phyloP scores from a whole-genome alignment of 2,329 filamentous ascomycete species.

The Fusarium tupiense region DNA sequence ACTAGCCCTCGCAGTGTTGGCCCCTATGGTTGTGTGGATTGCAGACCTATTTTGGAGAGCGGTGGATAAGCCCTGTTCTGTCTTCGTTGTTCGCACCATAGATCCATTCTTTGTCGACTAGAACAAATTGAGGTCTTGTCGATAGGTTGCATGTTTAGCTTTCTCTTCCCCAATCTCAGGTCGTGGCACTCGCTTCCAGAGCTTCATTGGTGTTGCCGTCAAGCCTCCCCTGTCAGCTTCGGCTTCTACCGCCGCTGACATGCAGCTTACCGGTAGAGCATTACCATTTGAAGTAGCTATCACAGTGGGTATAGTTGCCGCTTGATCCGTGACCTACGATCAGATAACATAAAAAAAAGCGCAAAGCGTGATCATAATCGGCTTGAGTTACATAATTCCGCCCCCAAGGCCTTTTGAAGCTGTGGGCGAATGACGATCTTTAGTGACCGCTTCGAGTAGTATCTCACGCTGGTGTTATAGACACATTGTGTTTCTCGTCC shows the following conservation, averaged over 20 bases:
- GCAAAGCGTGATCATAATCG: background rate
- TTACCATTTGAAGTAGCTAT: background rate
- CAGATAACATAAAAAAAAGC: background rate
- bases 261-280: background rate
- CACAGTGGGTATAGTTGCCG: background rate
- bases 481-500: rapidly evolving
- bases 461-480: background rate
- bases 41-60: background rate
- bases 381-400: background rate
- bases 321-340: background rate
- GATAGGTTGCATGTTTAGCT: rapidly evolving
- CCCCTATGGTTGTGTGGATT: background rate
- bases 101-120: background rate
- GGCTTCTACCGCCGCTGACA: background rate
- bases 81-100: background rate
- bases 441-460: background rate
- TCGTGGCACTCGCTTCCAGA: too few species aligned
- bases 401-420: background rate
- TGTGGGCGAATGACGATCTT: background rate
- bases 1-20: background rate
- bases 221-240: too few species aligned
- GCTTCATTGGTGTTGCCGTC: too few species aligned
- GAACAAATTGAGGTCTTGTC: background rate
- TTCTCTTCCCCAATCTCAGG: rapidly evolving
- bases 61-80: background rate